Evolutionary conservation across 257 asterid species (phyloP).

Genomic region (Verbascum thapsus): DNA sequence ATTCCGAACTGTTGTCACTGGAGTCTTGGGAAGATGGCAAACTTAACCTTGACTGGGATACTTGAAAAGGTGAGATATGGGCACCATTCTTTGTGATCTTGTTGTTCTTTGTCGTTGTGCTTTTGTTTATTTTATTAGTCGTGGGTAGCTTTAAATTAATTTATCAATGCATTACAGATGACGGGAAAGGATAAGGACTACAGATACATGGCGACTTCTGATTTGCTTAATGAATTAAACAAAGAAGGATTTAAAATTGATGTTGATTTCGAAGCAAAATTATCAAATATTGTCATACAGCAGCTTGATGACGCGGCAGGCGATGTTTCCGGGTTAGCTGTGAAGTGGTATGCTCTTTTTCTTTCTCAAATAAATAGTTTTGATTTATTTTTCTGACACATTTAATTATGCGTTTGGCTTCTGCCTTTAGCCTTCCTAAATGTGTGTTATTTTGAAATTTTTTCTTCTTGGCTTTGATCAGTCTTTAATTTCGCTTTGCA

Average conservation of each 20-base stretch:
- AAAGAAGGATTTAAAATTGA: constrained; percentile 89
- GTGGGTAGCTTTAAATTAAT: constrained; percentile 2
- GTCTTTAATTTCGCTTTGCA: constrained; percentile 3
- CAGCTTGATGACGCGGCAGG: constrained; percentile 99
- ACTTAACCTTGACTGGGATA: constrained; percentile 46
- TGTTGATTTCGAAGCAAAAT: constrained; percentile 75
- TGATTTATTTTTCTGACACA: constrained; percentile 12
- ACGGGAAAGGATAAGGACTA: constrained; percentile 98
- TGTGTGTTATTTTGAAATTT: constrained; percentile 5
- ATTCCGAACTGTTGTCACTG: constrained; percentile 4
- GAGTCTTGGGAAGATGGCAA: constrained; percentile 40
- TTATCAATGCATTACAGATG: constrained; percentile 60
- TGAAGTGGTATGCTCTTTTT: constrained; percentile 70
- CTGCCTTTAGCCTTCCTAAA: background rate
- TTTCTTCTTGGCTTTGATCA: background rate
- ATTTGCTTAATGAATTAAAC: constrained; percentile 88
- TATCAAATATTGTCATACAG: constrained; percentile 79
- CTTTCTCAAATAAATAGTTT: constrained; percentile 16
- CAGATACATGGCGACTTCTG: constrained; percentile 99
- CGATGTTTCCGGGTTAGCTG: constrained; percentile 98
- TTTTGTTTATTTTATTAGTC: background rate
- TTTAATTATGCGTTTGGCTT: constrained; percentile 16
- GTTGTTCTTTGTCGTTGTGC: background rate
- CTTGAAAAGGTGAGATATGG: constrained; percentile 74
- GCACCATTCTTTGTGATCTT: constrained; percentile 10